A percentile compares a stretch with the other conserved stretches of the same genome.
phyloP scores from a whole-genome alignment of 1,139 yeast species.

The Debaryomyces robertsiae region DNA sequence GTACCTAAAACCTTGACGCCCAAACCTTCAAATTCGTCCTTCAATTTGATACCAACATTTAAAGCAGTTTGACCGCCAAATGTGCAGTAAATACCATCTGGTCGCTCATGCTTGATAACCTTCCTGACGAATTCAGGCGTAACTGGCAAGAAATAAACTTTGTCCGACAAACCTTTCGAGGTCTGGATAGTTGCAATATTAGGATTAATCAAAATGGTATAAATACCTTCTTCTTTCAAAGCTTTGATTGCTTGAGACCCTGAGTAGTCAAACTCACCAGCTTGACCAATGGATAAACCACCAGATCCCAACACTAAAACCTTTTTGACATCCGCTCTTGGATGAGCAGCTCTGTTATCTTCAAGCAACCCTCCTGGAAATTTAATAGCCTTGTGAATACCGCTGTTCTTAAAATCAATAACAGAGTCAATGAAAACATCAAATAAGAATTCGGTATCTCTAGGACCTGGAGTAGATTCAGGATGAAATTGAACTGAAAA shows the following conservation, averaged over 20 bases:
- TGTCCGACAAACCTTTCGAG: slow-evolving; percentile 95
- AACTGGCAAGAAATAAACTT: slow-evolving; percentile 95
- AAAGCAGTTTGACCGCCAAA: slow-evolving; percentile 99
- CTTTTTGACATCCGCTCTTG: slow-evolving; percentile 84
- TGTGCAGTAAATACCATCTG: slow-evolving; percentile 95
- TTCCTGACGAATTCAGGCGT: slow-evolving; percentile 95
- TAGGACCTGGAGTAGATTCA: slow-evolving; percentile 98
- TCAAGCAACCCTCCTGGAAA: slow-evolving; percentile 88
- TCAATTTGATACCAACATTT: slow-evolving; percentile 91
- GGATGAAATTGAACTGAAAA: slow-evolving; percentile 99
- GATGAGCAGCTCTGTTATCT: slow-evolving; percentile 72
- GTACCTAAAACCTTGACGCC: slow-evolving; percentile 98
- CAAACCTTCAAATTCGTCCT: slow-evolving; percentile 88
- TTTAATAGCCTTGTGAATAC: slow-evolving; percentile 66
- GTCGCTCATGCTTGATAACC: slow-evolving; percentile 91
- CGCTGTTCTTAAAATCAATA: slow-evolving; percentile 56
- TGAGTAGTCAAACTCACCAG: slow-evolving; percentile 98
- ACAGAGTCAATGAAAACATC: slow-evolving; percentile 91
- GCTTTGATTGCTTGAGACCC: slow-evolving; percentile 96
- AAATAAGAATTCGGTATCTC: slow-evolving; percentile 96
- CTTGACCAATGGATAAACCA: slow-evolving; percentile 98
- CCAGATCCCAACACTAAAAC: slow-evolving; percentile 97
- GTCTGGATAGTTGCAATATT: slow-evolving; percentile 99
- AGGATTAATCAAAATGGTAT: slow-evolving; percentile 93
- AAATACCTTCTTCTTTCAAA: slow-evolving; percentile 94